Base-by-base conservation (phyloP, 2,329 filamentous ascomycete species). In the Claviceps lovelessii region DNA sequence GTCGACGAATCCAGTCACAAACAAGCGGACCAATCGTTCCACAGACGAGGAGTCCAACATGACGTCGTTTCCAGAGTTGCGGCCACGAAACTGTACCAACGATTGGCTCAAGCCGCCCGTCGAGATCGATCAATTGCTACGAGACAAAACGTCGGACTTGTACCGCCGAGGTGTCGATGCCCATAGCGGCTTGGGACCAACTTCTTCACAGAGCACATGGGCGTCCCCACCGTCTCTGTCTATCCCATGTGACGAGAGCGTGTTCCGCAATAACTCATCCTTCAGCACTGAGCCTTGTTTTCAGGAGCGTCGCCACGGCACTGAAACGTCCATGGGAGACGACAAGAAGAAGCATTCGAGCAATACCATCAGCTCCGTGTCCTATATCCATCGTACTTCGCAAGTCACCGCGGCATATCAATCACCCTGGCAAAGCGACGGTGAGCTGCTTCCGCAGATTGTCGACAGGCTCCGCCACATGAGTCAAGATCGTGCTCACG, bases 11-110 rank as follows among this genome's bases (percentile, higher is more conserved):
- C 23, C 23, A 23, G 23, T 23, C 23, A 23, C 23, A 23, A 23
- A 31, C n/a, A 46, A 56, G 54, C 37, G 51, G 19, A 35, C 46
- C 10, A 46, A 29, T 37, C 51, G 54, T 15, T 57, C 57, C 2
- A 53, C 59, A 4, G 61, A 58, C 31, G 55, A 59, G 37, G 58
- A 59, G 7, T 60, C 62, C 19, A 61, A 61, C n/a, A 67, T 70
- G 6, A 67, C 63, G 2, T 70, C 65, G 10, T 72, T 71, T 51
- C 67, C 67, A 13, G 60, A 62, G 29, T 60, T 71, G 9, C 58
- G 57, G 10, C 61, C 64, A 10, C 64, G 68, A 5, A 63, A 66
- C 9, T 65, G 62, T 45, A 71, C 68, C 0, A 56, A 59, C 10
- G 69, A 70, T 5, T 68, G 65, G 65, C 48, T 63, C n/a, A 64